A percentile compares a stretch with the other conserved stretches of the same genome.
These are phyloP conservation scores for Heritiera littoralis DNA, from an alignment of 345 rosid genomes.

Conservation along the genomic window DNA sequence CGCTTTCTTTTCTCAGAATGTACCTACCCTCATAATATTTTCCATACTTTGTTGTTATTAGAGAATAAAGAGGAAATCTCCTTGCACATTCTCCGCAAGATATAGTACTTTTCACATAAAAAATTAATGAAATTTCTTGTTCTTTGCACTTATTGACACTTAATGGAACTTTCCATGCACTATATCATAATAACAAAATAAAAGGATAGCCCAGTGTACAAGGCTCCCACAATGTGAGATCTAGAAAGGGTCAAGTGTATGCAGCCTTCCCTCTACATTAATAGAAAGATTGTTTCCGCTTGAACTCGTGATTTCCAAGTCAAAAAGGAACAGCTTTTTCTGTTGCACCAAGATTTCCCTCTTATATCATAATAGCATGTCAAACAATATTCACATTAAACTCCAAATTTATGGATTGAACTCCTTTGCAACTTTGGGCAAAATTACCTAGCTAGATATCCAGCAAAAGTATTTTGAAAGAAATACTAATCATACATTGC, in stretches of 20 bases:
- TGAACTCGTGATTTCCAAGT: no score
- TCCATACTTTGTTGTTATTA: not conserved
- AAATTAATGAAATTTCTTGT: not conserved
- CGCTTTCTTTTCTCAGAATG: not conserved
- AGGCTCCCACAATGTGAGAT: no score
- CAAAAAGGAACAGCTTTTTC: no score
- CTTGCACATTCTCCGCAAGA: slow-evolving; percentile 13
- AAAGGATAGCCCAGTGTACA: no score
- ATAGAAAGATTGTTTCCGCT: no score
- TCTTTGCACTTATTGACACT: not conserved
- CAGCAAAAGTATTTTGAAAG: slow-evolving; percentile 11
- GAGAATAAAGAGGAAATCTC: slow-evolving; percentile 20
- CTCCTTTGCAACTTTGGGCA: no score
- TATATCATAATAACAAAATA: no score
- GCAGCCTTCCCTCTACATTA: no score
- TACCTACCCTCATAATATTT: slow-evolving; percentile 4
- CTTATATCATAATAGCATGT: not conserved
- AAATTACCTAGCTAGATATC: slow-evolving; percentile 1
- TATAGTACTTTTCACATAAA: not conserved
- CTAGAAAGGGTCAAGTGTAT: no score
- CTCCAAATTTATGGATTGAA: slow-evolving; percentile 9
- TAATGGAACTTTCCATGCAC: slow-evolving; percentile 14
- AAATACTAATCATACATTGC: slow-evolving; percentile 15
- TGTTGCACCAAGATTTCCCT: not conserved
- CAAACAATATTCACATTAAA: not conserved